A percentile compares a stretch with the other conserved stretches of the same genome.
Conservation (phyloP, 2,329 filamentous ascomycete genomes). For the Hirsutella minnesotensis region DNA sequence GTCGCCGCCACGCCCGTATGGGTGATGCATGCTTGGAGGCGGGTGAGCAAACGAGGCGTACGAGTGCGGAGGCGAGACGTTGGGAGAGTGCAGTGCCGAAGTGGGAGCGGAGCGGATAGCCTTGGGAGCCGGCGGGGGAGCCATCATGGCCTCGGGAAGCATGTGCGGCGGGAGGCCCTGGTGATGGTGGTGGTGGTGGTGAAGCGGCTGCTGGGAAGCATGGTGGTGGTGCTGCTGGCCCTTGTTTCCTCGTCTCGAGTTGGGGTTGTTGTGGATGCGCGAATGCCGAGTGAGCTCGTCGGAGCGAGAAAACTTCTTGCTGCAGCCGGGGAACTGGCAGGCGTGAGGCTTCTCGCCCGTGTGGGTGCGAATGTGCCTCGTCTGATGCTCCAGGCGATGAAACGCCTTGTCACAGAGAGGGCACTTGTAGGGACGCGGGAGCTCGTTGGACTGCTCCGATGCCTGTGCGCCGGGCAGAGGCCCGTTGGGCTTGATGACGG, state of each 20-base stretch:
- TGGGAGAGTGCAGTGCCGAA: slow-evolving; percentile 81
- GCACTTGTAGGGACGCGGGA: slow-evolving; percentile 96
- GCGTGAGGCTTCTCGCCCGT: slow-evolving; percentile 97
- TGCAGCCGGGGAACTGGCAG: slow-evolving; percentile 90
- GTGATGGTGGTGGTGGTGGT: slow-evolving; percentile 21
- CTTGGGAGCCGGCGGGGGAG: slow-evolving; percentile 60
- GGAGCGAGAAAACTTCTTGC: slow-evolving; percentile 91
- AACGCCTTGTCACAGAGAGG: slow-evolving; percentile 97
- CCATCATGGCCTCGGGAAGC: slow-evolving; percentile 57
- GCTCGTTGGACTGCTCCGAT: slow-evolving; percentile 46
- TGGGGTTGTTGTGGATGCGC: slow-evolving; percentile 97
- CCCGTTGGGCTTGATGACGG: slow-evolving; percentile 49
- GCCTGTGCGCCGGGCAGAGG: slow-evolving; percentile 49
- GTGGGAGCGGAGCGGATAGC: slow-evolving; percentile 80
- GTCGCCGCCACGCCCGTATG: slow-evolving; percentile 38
- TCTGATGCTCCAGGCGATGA: slow-evolving; percentile 93
- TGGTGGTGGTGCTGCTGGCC: slow-evolving; percentile 31
- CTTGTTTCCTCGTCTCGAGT: slow-evolving; percentile 89
- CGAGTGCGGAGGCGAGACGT: slow-evolving; percentile 88
- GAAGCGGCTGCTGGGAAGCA: slow-evolving; percentile 26
- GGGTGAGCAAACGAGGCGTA: slow-evolving; percentile 58
- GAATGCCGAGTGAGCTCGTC: slow-evolving; percentile 96
- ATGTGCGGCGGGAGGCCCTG: slow-evolving; percentile 30
- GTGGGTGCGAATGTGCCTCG: slow-evolving; percentile 84
- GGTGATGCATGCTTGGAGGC: slow-evolving; percentile 29